Percentiles rank a stretch among this genome's conserved stretches.
Evolutionary conservation across 257 asterid species (phyloP).

Genomic region (Salvia splendens): DNA sequence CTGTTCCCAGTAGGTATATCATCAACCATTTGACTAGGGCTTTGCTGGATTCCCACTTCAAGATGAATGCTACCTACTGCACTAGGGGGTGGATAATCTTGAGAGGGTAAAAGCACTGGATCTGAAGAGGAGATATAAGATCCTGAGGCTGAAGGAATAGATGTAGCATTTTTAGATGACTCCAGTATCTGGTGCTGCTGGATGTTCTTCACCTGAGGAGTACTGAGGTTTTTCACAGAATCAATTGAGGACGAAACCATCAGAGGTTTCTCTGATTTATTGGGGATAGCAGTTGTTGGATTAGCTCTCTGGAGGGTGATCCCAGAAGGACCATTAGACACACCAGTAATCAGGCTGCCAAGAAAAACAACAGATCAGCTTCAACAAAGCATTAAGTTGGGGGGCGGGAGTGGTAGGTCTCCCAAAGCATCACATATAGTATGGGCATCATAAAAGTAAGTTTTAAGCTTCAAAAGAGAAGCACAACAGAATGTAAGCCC

Average conservation of each 20-base stretch:
- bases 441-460: conserved; percentile 18
- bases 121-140: conserved; percentile 50
- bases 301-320: conserved; percentile 42
- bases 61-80: conserved; percentile 40
- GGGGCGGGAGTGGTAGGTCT: not conserved
- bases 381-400: conserved; percentile 16
- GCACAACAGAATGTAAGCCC: conserved; percentile 14
- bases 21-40: conserved; percentile 36
- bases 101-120: conserved; percentile 50
- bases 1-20: conserved; percentile 43
- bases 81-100: conserved; percentile 42
- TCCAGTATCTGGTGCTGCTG: conserved; percentile 40
- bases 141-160: conserved; percentile 41
- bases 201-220: conserved; percentile 31
- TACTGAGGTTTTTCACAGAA: conserved; percentile 36
- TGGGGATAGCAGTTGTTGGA: conserved; percentile 35
- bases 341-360: conserved; percentile 50
- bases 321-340: conserved; percentile 52
- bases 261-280: conserved; percentile 42
- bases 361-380: conserved; percentile 34
- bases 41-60: conserved; percentile 44
- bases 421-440: conserved; percentile 11
- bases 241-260: conserved; percentile 38
- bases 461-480: conserved; percentile 12
- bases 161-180: conserved; percentile 33